These are phyloP conservation scores for Penicillium janthinellum DNA, from an alignment of 2,329 filamentous ascomycete species.

Conservation along the genomic window DNA sequence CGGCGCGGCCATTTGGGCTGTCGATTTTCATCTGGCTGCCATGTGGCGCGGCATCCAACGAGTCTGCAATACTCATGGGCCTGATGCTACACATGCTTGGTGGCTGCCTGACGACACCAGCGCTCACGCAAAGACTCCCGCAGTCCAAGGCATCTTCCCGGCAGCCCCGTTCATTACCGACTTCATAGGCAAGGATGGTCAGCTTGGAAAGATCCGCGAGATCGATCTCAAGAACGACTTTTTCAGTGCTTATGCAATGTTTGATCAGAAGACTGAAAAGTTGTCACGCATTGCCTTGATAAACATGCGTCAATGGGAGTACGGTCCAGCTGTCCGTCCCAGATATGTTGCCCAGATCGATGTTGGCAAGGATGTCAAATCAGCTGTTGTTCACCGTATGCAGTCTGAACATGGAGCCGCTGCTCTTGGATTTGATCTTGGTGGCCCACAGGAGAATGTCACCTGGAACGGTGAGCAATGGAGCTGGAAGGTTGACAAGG, in stretches of 20 bases:
- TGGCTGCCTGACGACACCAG: constrained; percentile 17
- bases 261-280: constrained; percentile 1
- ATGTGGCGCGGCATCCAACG: constrained; percentile 21
- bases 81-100: constrained; percentile 17
- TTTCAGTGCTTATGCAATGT: constrained; percentile 15
- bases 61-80: constrained; percentile 20
- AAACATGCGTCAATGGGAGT: constrained; percentile 9
- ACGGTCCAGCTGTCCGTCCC: not conserved
- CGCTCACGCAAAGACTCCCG: constrained; percentile 14
- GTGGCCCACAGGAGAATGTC: constrained; percentile 30
- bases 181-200: constrained; percentile 20
- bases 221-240: not conserved
- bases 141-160: constrained; percentile 19
- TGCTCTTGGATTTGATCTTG: constrained; percentile 26
- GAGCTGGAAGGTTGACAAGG: constrained; percentile 21
- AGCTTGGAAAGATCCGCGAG: constrained; percentile 10
- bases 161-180: constrained; percentile 22
- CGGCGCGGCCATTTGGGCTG: constrained; percentile 15
- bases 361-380: not conserved
- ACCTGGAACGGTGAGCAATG: constrained; percentile 31
- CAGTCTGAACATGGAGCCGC: constrained; percentile 18
- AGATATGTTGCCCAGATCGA: constrained; percentile 2
- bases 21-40: constrained; percentile 19
- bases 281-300: constrained; percentile 8
- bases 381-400: constrained; percentile 12